phyloP scores from a whole-genome alignment of 1,139 yeast genomes.

The Yamadazyma diddensiae region DNA sequence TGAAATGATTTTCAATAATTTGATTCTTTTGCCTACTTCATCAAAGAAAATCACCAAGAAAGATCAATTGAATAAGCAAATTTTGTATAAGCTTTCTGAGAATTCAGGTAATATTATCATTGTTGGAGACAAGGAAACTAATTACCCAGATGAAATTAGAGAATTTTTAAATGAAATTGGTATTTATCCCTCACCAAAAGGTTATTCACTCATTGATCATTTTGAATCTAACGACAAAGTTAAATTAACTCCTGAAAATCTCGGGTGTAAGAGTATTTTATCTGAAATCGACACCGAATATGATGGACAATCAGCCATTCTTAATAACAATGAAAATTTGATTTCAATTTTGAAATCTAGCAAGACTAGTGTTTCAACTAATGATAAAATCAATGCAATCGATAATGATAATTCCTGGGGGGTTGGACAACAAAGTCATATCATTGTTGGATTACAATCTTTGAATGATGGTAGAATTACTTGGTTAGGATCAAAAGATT shows the following conservation, averaged over 20 bases:
- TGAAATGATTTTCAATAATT: conserved; percentile 27
- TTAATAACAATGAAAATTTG: conserved; percentile 53
- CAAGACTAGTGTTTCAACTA: conserved; percentile 60
- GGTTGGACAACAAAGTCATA: conserved; percentile 73
- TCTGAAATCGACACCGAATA: conserved; percentile 21
- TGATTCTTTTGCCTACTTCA: conserved; percentile 39
- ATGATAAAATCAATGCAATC: conserved; percentile 31
- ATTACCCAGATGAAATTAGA: conserved; percentile 66
- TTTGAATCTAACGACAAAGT: conserved; percentile 41
- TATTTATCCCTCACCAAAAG: conserved; percentile 78
- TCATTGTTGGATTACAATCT: conserved; percentile 82
- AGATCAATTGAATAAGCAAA: conserved; percentile 28
- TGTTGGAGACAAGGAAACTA: conserved; percentile 41
- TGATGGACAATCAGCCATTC: conserved; percentile 41
- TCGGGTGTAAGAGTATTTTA: conserved; percentile 22
- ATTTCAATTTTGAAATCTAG: conserved; percentile 74
- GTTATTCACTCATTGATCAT: conserved; percentile 64
- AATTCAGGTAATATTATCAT: conserved; percentile 78
- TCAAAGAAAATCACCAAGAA: conserved; percentile 34
- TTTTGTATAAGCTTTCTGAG: conserved; percentile 49
- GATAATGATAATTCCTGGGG: conserved; percentile 65
- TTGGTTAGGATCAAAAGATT: conserved; percentile 72
- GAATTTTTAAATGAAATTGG: conserved; percentile 77
- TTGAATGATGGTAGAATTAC: conserved; percentile 72
- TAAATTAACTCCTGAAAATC: conserved; percentile 20